These are phyloP conservation scores for Ochromonas danica DNA, from an alignment of 108 stramenopile genomes.

Conservation along the genomic window DNA sequence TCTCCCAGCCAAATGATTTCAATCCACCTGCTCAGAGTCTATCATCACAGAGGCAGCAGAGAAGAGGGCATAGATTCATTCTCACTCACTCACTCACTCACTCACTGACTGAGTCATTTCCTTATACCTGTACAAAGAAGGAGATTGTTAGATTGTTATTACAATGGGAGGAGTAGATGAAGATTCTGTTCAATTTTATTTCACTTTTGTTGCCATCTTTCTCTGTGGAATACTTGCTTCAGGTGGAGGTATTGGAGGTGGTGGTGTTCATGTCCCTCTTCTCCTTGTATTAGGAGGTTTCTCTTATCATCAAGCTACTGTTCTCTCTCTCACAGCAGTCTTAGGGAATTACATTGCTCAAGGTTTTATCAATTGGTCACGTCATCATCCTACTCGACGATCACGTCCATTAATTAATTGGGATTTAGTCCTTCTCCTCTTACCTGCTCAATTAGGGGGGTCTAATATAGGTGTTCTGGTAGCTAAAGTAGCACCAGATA, in stretches of 20 bases:
- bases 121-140: too few relatives aligned
- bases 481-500: background rate
- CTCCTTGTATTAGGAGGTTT: background rate
- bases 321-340: background rate
- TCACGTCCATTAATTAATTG: conserved; percentile 24
- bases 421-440: conserved; percentile 9
- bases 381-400: background rate
- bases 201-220: conserved; percentile 8
- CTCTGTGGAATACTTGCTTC: conserved; percentile 5
- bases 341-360: conserved; percentile 25
- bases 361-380: conserved; percentile 1
- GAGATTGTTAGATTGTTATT: too few relatives aligned
- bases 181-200: too few relatives aligned
- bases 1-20: too few relatives aligned
- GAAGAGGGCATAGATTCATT: too few relatives aligned
- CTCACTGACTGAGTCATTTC: too few relatives aligned
- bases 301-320: background rate
- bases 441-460: conserved; percentile 28
- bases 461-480: conserved; percentile 27
- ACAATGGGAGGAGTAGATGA: too few relatives aligned
- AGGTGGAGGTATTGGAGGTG: conserved; percentile 23
- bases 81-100: too few relatives aligned
- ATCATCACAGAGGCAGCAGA: too few relatives aligned
- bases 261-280: conserved; percentile 6
- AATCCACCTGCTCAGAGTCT: too few relatives aligned